These are phyloP conservation scores for Debaryomyces nepalensis DNA, from an alignment of 1,139 yeast genomes.

Conservation along the genomic window DNA sequence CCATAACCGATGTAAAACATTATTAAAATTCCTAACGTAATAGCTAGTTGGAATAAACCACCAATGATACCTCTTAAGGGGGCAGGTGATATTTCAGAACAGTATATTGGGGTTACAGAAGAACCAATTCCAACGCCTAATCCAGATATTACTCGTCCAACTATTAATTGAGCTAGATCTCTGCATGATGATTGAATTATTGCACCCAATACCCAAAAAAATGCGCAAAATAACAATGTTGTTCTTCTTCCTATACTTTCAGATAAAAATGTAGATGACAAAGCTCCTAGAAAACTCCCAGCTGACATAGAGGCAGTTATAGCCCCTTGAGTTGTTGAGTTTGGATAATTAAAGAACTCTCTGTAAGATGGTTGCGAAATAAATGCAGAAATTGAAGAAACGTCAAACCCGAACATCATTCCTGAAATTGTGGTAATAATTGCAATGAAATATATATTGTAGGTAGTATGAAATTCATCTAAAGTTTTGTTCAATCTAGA, in stretches of 20 bases:
- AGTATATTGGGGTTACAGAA: slow-evolving; percentile 60
- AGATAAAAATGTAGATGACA: slow-evolving; percentile 34
- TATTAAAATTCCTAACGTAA: slow-evolving; percentile 44
- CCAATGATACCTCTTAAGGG: slow-evolving; percentile 56
- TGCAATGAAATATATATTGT: slow-evolving; percentile 46
- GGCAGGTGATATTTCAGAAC: slow-evolving; percentile 59
- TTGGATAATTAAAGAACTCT: slow-evolving; percentile 13
- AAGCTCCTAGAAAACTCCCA: slow-evolving; percentile 41
- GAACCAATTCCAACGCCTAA: slow-evolving; percentile 64
- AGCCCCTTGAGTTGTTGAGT: slow-evolving; percentile 32
- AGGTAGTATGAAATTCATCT: slow-evolving; percentile 43
- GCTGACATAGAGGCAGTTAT: slow-evolving; percentile 41
- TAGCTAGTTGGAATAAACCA: slow-evolving; percentile 48
- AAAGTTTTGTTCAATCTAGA: slow-evolving; percentile 28
- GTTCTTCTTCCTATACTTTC: slow-evolving; percentile 43
- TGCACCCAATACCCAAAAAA: slow-evolving; percentile 40
- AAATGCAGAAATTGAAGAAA: slow-evolving; percentile 63
- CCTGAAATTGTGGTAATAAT: slow-evolving; percentile 54
- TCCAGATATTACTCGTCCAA: slow-evolving; percentile 59
- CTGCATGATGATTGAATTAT: slow-evolving; percentile 37
- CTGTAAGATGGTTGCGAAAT: slow-evolving; percentile 47
- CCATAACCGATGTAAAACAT: slow-evolving; percentile 47
- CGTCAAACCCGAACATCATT: slow-evolving; percentile 63
- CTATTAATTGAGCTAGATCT: slow-evolving; percentile 41
- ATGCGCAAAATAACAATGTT: slow-evolving; percentile 32